Conservation (phyloP, 73 alveolate species). For the Tetrahymena elliotti region DNA sequence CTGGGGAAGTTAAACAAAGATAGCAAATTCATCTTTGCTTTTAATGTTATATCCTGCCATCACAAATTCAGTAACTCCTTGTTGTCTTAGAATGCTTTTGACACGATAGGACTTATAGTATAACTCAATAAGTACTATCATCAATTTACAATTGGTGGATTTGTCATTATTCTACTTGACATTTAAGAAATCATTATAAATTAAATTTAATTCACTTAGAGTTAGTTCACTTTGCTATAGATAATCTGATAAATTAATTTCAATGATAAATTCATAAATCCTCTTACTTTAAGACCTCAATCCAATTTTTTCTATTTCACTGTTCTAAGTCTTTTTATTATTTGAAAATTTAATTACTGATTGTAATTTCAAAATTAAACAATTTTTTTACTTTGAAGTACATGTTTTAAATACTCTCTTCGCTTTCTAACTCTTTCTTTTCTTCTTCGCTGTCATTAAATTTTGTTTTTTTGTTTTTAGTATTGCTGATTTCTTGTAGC, state of each 20-base stretch:
- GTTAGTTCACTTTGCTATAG: not conserved
- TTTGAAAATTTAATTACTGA: not conserved
- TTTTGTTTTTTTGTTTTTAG: no score
- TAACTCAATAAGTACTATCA: not conserved
- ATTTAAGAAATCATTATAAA: not conserved
- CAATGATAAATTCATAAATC: not conserved
- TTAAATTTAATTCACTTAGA: not conserved
- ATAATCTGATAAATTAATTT: not conserved
- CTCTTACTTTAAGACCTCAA: not conserved
- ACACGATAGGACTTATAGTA: not conserved
- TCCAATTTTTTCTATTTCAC: not conserved
- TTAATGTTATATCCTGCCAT: not conserved
- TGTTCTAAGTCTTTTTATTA: not conserved
- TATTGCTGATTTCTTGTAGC: not conserved
- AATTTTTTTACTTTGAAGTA: not conserved
- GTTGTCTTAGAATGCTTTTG: not conserved
- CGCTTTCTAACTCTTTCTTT: not conserved
- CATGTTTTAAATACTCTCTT: not conserved
- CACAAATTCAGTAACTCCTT: not conserved
- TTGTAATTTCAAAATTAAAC: no score
- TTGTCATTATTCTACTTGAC: not conserved
- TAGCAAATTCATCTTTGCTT: not conserved
- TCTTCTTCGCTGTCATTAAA: not conserved
- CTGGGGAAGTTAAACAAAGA: not conserved
- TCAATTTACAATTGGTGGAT: not conserved